phyloP scores from a whole-genome alignment of 495 filamentous ascomycete species.

The Hypoxylon crocopeplum region DNA sequence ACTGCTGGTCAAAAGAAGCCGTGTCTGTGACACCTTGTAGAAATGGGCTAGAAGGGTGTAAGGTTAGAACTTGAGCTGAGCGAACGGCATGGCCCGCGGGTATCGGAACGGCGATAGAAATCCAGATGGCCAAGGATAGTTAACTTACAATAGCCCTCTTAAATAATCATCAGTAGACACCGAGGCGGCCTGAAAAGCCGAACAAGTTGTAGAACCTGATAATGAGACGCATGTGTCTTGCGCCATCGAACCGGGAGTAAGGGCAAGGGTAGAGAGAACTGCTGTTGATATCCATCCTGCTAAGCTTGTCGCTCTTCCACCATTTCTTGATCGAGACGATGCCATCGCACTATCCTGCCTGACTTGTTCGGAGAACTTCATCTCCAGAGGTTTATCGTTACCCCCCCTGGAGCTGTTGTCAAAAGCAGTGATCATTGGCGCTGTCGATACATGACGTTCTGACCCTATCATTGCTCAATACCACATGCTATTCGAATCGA shows the following conservation, averaged over 20 bases:
- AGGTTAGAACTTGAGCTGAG: conserved; percentile 25
- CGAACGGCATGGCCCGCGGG: no score
- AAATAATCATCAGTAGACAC: conserved; percentile 75
- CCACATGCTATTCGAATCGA: conserved; percentile 28
- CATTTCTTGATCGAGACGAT: conserved; percentile 1
- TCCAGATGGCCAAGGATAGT: no score
- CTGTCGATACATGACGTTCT: conserved; percentile 33
- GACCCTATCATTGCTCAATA: conserved; percentile 39
- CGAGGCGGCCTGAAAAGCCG: conserved; percentile 82
- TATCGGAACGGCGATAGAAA: no score
- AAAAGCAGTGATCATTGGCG: conserved; percentile 22
- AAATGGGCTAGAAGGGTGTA: conserved; percentile 71
- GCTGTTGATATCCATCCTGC: conserved; percentile 20
- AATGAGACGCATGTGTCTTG: conserved; percentile 73
- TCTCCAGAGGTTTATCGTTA: not conserved
- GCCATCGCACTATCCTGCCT: conserved; percentile 16
- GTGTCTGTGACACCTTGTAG: conserved; percentile 78
- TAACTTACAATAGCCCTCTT: conserved; percentile 78
- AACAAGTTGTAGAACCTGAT: conserved; percentile 76
- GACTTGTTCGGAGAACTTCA: conserved; percentile 4
- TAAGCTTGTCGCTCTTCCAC: conserved; percentile 8
- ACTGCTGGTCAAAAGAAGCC: conserved; percentile 77
- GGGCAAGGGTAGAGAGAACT: conserved; percentile 41
- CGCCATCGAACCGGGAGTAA: conserved; percentile 44
- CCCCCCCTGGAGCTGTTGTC: conserved; percentile 16